Percentiles rank a stretch among this genome's conserved stretches.
These are phyloP conservation scores for Penicillium antarcticum DNA, from an alignment of 495 filamentous ascomycete species.

Conservation along the genomic window DNA sequence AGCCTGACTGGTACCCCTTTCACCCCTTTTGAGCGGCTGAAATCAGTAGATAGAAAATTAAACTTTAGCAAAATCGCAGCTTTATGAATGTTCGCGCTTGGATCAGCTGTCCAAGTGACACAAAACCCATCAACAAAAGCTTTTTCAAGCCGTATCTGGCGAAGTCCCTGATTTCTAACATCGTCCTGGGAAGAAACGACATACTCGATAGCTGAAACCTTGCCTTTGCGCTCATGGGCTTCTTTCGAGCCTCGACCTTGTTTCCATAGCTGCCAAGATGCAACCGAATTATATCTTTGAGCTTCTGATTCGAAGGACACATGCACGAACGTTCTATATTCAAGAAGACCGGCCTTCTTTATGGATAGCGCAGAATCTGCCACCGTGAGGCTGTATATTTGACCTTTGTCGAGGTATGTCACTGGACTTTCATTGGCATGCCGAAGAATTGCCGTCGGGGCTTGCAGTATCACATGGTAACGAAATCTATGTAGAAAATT, in stretches of 20 bases:
- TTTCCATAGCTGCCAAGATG: slow-evolving; percentile 95
- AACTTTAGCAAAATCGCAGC: slow-evolving; percentile 83
- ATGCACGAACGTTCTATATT: slow-evolving; percentile 80
- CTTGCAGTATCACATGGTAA: slow-evolving; percentile 79
- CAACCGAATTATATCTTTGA: slow-evolving; percentile 71
- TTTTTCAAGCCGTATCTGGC: slow-evolving; percentile 72
- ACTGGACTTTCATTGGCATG: slow-evolving; percentile 81
- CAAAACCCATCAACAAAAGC: slow-evolving; percentile 90
- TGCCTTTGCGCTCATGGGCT: slow-evolving; percentile 82
- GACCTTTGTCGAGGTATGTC: slow-evolving; percentile 95
- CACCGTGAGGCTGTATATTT: slow-evolving; percentile 79
- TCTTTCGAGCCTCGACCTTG: slow-evolving; percentile 87
- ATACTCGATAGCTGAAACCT: slow-evolving; percentile 86
- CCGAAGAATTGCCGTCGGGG: slow-evolving; percentile 94
- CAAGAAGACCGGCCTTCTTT: slow-evolving; percentile 46
- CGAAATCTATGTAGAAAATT: slow-evolving; percentile 63
- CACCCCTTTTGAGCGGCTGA: slow-evolving; percentile 94
- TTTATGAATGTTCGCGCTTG: slow-evolving; percentile 55
- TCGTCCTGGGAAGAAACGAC: slow-evolving; percentile 69
- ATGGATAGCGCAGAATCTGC: slow-evolving; percentile 54
- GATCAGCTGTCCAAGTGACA: slow-evolving; percentile 76
- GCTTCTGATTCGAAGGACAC: slow-evolving; percentile 93
- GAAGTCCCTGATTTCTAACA: slow-evolving; percentile 63
- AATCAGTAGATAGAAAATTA: slow-evolving; percentile 96
- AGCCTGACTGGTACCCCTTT: slow-evolving; percentile 90